phyloP scores from a whole-genome alignment of 257 asterid species.

The Solanum boliviense region DNA sequence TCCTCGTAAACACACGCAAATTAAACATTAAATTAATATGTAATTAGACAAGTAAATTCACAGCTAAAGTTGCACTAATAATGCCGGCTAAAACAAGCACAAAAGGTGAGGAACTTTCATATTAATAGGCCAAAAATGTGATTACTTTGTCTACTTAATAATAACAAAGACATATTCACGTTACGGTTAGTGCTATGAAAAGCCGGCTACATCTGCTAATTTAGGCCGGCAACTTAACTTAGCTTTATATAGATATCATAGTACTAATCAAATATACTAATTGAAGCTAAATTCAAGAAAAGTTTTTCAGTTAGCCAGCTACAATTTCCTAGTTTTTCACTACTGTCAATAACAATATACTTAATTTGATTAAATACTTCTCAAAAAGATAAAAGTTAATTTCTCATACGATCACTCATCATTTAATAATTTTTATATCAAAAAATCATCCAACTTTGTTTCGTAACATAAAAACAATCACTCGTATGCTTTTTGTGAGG shows the following conservation, averaged over 20 bases:
- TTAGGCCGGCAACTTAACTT: conserved; percentile 1
- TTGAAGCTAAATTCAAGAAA: not conserved
- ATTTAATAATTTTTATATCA: not conserved
- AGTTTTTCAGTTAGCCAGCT: not conserved
- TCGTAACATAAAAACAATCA: not conserved
- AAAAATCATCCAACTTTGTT: not conserved
- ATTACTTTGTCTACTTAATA: not conserved
- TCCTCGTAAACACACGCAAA: not conserved
- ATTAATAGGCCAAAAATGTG: not conserved
- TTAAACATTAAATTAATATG: not conserved
- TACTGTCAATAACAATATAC: not conserved
- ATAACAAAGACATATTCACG: conserved; percentile 18
- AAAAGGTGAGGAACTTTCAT: not conserved
- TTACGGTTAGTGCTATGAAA: conserved; percentile 23
- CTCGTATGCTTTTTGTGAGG: not conserved
- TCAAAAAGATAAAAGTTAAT: not conserved
- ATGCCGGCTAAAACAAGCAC: conserved; percentile 30
- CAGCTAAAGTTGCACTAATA: conserved; percentile 9
- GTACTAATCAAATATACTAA: not conserved
- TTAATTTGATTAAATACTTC: not conserved
- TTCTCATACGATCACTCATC: too few species aligned
- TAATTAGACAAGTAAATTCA: not conserved
- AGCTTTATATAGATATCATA: not conserved
- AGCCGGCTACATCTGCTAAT: conserved; percentile 14
- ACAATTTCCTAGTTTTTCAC: not conserved